Evolutionary conservation across 129 eudicot species (phyloP).

Genomic region (Arctium minus): DNA sequence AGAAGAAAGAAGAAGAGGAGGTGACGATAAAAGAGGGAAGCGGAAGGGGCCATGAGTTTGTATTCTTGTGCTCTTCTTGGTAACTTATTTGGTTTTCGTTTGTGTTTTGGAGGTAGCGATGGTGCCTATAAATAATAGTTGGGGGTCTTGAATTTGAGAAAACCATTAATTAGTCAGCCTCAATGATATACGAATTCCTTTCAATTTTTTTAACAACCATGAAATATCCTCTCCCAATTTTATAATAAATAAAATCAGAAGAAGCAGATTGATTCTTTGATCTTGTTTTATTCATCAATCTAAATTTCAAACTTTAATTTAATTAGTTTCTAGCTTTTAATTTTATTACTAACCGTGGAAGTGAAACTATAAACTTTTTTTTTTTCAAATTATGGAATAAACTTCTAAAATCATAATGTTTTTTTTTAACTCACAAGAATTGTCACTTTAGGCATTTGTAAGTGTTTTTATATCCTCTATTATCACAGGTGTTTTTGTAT

Average conservation of each 20-base stretch:
- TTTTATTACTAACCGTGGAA: no score
- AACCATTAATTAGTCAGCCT: background rate
- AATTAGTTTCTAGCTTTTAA: no score
- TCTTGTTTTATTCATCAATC: background rate
- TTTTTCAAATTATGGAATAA: no score
- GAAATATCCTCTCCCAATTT: background rate
- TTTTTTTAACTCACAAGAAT: no score
- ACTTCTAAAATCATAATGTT: no score
- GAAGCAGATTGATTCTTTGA: background rate
- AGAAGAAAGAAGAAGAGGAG: conserved; percentile 11
- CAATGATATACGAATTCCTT: background rate
- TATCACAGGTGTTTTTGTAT: no score
- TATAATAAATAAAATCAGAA: background rate
- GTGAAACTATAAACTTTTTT: no score
- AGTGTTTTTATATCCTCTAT: no score
- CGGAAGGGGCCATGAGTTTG: background rate
- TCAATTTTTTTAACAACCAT: background rate
- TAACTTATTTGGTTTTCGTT: background rate
- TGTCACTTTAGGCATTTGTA: no score
- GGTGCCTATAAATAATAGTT: background rate
- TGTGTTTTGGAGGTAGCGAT: background rate
- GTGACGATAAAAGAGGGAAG: background rate
- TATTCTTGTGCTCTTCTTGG: background rate
- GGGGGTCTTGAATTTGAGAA: background rate
- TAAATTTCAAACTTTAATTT: background rate